Conservation (phyloP, 2,329 filamentous ascomycete genomes). For the Cladosporium sp. region DNA sequence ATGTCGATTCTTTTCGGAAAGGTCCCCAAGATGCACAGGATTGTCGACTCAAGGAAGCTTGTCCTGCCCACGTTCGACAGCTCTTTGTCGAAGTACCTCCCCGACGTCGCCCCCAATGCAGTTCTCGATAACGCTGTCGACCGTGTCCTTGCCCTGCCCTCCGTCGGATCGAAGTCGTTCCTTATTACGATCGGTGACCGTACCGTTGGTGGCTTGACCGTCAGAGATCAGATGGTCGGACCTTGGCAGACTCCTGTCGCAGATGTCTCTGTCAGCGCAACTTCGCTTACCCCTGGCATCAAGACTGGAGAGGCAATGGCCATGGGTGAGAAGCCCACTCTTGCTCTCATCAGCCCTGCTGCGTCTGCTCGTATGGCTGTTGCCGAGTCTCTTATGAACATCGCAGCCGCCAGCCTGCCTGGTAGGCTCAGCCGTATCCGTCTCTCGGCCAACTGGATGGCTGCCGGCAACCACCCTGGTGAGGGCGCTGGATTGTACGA, state of each 20-base stretch:
- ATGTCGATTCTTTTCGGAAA: constrained; percentile 89
- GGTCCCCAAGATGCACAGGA: constrained; percentile 75
- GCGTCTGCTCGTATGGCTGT: constrained; percentile 97
- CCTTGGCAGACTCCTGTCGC: constrained; percentile 94
- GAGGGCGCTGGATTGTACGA: constrained; percentile 92
- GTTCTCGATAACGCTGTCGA: constrained; percentile 66
- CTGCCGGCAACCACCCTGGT: constrained; percentile 86
- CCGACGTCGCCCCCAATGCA: constrained; percentile 47
- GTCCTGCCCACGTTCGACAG: constrained; percentile 72
- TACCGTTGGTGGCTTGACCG: constrained; percentile 83
- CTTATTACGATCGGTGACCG: constrained; percentile 95
- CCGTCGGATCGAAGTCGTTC: constrained; percentile 96
- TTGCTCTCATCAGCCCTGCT: constrained; percentile 85
- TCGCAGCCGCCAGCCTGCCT: constrained; percentile 75
- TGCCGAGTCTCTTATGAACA: constrained; percentile 87
- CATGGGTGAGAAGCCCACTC: constrained; percentile 87
- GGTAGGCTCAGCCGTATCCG: constrained; percentile 77
- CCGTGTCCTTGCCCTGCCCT: constrained; percentile 78
- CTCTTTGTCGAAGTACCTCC: constrained; percentile 66
- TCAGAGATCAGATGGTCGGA: constrained; percentile 92
- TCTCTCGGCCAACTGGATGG: constrained; percentile 98
- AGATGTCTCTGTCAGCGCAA: constrained; percentile 89
- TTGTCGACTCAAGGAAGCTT: constrained; percentile 69
- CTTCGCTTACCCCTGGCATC: constrained; percentile 70
- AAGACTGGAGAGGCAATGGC: constrained; percentile 94